Evolutionary conservation across 1,284 basidiomycete species (phyloP).

Genomic region (Microbotryum saponariae): DNA sequence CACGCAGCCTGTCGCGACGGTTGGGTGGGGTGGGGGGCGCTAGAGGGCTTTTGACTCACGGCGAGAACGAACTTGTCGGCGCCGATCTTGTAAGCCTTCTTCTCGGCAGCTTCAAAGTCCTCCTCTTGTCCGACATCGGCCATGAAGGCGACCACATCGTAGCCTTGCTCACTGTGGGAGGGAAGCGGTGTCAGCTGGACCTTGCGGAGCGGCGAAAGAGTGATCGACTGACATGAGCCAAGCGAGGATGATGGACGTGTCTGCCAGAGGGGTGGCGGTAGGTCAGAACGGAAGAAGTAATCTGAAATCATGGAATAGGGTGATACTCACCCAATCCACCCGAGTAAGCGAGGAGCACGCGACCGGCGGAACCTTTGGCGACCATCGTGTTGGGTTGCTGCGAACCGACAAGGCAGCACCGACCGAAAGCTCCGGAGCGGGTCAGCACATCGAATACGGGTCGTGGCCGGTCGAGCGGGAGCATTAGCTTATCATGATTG

Average conservation of each 20-base stretch:
- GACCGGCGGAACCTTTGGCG: conserved; percentile 51
- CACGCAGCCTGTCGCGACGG: too few species aligned
- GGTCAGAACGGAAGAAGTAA: conserved; percentile 4
- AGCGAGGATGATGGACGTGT: conserved; percentile 92
- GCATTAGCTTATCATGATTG: too few species aligned
- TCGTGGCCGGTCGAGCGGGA: neutral
- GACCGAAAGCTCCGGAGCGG: neutral
- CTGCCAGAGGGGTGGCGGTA: conserved; percentile 43
- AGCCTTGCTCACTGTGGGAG: conserved; percentile 39
- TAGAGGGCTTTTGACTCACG: conserved; percentile 44
- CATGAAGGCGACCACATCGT: conserved; percentile 98
- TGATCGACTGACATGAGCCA: conserved; percentile 66
- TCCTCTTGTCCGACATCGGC: conserved; percentile 98
- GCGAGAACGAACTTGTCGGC: conserved; percentile 92
- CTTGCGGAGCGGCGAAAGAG: too few species aligned
- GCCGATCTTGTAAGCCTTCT: conserved; percentile 85
- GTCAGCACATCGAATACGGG: neutral
- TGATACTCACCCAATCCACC: conserved; percentile 79
- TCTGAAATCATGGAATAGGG: neutral
- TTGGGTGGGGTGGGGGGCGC: neutral
- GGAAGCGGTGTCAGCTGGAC: too few species aligned
- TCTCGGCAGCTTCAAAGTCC: conserved; percentile 90
- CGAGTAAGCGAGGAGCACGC: conserved; percentile 91
- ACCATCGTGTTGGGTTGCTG: conserved; percentile 13
- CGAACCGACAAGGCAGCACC: neutral